Base-by-base conservation (phyloP, 1,284 basidiomycete genomes). In the Ceratobasidium sp. region DNA sequence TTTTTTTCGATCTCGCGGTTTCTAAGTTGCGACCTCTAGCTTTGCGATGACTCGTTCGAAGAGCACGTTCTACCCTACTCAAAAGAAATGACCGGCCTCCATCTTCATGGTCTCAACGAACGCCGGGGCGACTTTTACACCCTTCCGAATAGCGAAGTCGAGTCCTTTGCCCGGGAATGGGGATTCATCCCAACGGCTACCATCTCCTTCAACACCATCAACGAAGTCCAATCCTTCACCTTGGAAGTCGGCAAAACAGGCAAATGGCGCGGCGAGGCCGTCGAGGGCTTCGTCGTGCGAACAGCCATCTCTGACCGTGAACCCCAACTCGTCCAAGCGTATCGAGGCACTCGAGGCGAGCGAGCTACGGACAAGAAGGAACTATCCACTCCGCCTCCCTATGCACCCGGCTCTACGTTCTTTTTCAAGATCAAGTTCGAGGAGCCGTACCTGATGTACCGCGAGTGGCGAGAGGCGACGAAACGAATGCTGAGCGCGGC, bases 371-470 rank as follows among this genome's bases (percentile, higher is more conserved):
- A 63, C 44, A 66, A 77, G 42, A n/a, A 56, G 63, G 61, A 56
- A 64, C 53, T 58, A 63, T 69, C 75, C 63, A 77, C 53, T 79
- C 82, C n/a, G 49, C 78, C 46, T 33, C 96, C 95, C 0, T 97
- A 97, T 83, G 85, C 87, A 0, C 86, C 92, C 0, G 94, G 94
- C 18, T 92, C 95, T 6, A 93, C 95, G 0, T 98, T 99, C 89
- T 99, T 99, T 89, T 99, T 98, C 92, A 99, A 99, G 85, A 91
- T 99, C 87, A 99, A 99, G 85, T 99, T 98, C 84, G 97, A 99
- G 85, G 96, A 99, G 84, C 97, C 97, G 0, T 99, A 99, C 84
- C 92, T 99, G 87, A 97, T 98, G 92, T 99, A 99, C 86, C 92
- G 98, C 69, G 95, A 98, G 84, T 99, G 97, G 97, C 89, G 98